Base-by-base conservation (phyloP, 1,284 basidiomycete species). In the Xerocomus nothofagi region DNA sequence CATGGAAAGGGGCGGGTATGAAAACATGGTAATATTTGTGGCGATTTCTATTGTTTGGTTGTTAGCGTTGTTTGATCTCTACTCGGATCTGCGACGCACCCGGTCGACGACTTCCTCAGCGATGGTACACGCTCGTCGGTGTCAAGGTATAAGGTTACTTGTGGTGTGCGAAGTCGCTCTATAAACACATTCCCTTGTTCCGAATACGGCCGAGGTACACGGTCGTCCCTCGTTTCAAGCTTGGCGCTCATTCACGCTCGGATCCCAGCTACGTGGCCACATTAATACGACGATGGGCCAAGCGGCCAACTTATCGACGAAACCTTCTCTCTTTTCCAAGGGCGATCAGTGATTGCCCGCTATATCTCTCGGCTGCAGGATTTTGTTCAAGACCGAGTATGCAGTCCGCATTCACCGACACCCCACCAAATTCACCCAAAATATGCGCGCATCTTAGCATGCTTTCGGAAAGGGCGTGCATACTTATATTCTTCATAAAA, bases 391-490 rank as follows among this genome's bases (percentile, higher is more conserved):
- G 52, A 75, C 74, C n/a, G 76, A 75, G 73, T 44, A 63, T 84
- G 45, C 61, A 77, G 31, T 66, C 75, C 39, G 80, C 88, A 29
- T 71, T 90, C 24, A 88, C 58, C 77, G 75, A 55, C 80, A 91
- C 18, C 83, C 88, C 4, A 77, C 75, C 27, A 90, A 86, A 69
- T 77, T 86, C 44, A 72, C 77, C 15, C 78, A 82, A 37, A 85
- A 82, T 54, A 77, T 76, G 4, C 73, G 85, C 36, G 79, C 81
- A 29, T 91, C 91, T 0, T 82, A 87, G 58, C 80, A 91, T 47
- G 78, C 81, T 0, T 80, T 92, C n/a, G 75, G 84, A 43, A 75
- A 80, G 29, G 90, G 87, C 1, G 58, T 76, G 6, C 55, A 67
- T 92, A 2, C 73, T 93, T 33, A 79, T 49, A 70, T 61, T 2